Percentiles rank a stretch among this genome's conserved stretches.
Conservation (phyloP, 352 stramenopile species). For the Pythium pyrilobum region DNA sequence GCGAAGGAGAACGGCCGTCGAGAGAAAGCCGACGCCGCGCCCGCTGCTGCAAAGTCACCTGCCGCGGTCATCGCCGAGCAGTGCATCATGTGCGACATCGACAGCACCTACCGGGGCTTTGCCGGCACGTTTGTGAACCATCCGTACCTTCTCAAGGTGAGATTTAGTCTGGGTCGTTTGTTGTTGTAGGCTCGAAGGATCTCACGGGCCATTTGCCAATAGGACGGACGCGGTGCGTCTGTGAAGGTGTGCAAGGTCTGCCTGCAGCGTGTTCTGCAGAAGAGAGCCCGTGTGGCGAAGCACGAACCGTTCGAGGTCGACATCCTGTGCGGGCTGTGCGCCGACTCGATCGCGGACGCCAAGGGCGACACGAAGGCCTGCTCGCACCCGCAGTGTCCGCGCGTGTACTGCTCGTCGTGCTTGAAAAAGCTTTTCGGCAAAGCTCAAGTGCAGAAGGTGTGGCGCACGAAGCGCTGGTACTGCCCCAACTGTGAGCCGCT, state of each 20-base stretch:
- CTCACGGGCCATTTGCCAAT: background rate
- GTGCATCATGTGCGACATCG: conserved; percentile 46
- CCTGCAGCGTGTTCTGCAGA: conserved; percentile 44
- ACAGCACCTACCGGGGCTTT: conserved; percentile 11
- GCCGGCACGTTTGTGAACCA: conserved; percentile 41
- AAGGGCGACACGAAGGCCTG: conserved; percentile 34
- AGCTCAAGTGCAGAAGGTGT: conserved; percentile 48
- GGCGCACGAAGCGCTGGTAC: conserved; percentile 48
- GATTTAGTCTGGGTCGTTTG: background rate
- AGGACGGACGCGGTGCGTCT: conserved; percentile 45
- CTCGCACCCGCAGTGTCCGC: conserved; percentile 37
- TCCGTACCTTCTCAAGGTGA: conserved; percentile 70
- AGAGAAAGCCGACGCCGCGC: background rate
- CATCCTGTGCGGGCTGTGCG: conserved; percentile 46
- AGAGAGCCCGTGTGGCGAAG: conserved; percentile 13
- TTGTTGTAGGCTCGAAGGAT: no score
- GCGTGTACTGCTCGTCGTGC: conserved; percentile 51
- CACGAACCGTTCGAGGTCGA: no score
- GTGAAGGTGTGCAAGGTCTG: conserved; percentile 67
- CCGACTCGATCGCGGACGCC: conserved; percentile 20
- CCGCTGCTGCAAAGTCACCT: background rate
- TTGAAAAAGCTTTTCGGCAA: conserved; percentile 60
- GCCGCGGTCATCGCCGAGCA: background rate
- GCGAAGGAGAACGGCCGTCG: background rate
- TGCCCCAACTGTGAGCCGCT: conserved; percentile 54